phyloP scores from a whole-genome alignment of 2,329 filamentous ascomycete genomes.

The Ceratocystis colombiana region DNA sequence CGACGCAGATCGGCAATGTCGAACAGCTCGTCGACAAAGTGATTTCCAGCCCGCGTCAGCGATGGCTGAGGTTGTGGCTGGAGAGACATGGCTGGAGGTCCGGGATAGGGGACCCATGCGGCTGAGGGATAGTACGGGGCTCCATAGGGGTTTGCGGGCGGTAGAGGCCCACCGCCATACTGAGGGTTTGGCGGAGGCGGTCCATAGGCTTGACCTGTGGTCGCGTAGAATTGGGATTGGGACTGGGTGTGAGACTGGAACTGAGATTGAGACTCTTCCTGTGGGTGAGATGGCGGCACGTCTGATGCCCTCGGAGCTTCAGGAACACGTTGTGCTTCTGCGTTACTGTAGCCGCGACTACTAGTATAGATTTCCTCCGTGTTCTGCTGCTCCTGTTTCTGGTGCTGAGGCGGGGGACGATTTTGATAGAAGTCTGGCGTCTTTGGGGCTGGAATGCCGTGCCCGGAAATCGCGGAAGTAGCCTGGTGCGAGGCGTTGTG shows the following conservation, averaged over 20 bases:
- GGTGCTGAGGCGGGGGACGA: neutral
- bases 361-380: neutral
- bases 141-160: neutral
- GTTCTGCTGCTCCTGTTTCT: neutral
- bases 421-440: neutral
- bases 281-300: neutral
- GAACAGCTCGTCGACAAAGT: slow-evolving; percentile 15
- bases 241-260: slow-evolving; percentile 2
- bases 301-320: neutral
- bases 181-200: slow-evolving; percentile 6
- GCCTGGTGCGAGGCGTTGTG: neutral
- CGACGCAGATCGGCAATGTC: slow-evolving; percentile 17
- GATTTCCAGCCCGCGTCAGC: neutral
- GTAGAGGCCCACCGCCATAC: neutral
- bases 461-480: neutral
- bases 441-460: neutral
- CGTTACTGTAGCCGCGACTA: neutral
- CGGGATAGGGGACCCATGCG: slow-evolving; percentile 2
- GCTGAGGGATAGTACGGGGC: slow-evolving; percentile 10
- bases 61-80: slow-evolving; percentile 6
- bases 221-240: neutral
- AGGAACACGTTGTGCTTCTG: neutral
- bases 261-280: neutral
- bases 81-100: neutral
- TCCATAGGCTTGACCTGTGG: neutral